phyloP scores from a whole-genome alignment of 192 early-diverging fungal genomes.

The Linnemannia zychae region DNA sequence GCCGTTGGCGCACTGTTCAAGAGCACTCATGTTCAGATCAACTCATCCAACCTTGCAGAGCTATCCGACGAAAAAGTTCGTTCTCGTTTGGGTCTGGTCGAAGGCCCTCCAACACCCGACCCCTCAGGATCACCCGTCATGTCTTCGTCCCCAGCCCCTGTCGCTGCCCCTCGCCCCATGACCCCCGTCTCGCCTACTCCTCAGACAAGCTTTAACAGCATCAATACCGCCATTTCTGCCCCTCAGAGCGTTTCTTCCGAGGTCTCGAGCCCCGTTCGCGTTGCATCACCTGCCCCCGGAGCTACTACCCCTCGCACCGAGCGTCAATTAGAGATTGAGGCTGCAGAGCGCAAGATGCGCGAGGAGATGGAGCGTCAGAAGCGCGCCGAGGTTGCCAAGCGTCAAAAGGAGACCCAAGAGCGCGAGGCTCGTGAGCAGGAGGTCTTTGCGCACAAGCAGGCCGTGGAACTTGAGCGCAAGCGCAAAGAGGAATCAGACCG shows the following conservation, averaged over 20 bases:
- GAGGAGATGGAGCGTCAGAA: slow-evolving; percentile 60
- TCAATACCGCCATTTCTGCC: slow-evolving; percentile 14
- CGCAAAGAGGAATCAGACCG: slow-evolving; percentile 35
- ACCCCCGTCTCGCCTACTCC: slow-evolving; percentile 36
- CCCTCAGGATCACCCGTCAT: slow-evolving; percentile 29
- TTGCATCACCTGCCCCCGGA: slow-evolving; percentile 25
- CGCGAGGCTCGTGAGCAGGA: slow-evolving; percentile 59
- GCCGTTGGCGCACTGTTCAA: slow-evolving; percentile 69
- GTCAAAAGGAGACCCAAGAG: slow-evolving; percentile 45
- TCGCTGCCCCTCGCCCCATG: slow-evolving; percentile 27
- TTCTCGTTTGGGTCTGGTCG: slow-evolving; percentile 27
- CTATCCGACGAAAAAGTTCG: slow-evolving; percentile 35
- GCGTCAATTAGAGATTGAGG: slow-evolving; percentile 47
- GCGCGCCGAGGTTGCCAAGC: slow-evolving; percentile 34
- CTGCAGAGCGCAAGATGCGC: slow-evolving; percentile 51
- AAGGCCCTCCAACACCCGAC: slow-evolving; percentile 40
- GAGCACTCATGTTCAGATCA: slow-evolving; percentile 48
- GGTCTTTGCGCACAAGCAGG: slow-evolving; percentile 39
- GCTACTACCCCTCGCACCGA: slow-evolving; percentile 33
- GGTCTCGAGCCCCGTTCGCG: slow-evolving; percentile 21
- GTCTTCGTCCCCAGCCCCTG: slow-evolving; percentile 26
- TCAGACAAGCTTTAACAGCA: slow-evolving; percentile 22
- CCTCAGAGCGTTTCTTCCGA: slow-evolving; percentile 10
- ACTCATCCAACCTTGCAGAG: slow-evolving; percentile 36
- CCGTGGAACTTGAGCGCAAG: slow-evolving; percentile 30